phyloP scores from a whole-genome alignment of 2,329 filamentous ascomycete genomes.

The Ceratocystis variospora region DNA sequence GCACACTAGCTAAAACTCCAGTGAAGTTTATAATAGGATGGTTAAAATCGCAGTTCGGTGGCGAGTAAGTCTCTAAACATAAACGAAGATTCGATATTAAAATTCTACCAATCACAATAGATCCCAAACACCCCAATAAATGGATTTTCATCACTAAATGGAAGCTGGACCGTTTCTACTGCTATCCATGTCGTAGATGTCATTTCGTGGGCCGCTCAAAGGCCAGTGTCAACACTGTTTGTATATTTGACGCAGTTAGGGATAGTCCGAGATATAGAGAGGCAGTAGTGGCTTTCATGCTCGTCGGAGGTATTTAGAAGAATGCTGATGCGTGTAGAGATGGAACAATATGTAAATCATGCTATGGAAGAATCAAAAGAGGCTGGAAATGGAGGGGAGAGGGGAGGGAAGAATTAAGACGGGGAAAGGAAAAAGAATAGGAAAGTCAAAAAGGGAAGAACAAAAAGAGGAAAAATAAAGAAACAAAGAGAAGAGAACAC shows the following conservation, averaged over 20 bases:
- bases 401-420: background rate
- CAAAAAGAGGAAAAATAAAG: background rate
- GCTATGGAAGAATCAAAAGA: background rate
- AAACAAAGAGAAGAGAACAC: background rate
- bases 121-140: slow-evolving; percentile 45
- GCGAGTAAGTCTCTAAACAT: slow-evolving; percentile 44
- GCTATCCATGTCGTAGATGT: background rate
- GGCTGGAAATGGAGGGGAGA: background rate
- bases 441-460: background rate
- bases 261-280: background rate
- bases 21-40: slow-evolving; percentile 64
- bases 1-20: slow-evolving; percentile 53
- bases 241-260: background rate
- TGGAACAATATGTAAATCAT: background rate
- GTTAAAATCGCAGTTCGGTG: slow-evolving; percentile 58
- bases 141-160: slow-evolving; percentile 56
- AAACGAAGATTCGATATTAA: too few species aligned
- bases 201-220: background rate
- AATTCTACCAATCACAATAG: too few species aligned
- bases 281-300: background rate
- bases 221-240: background rate
- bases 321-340: background rate
- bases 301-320: background rate
- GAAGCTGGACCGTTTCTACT: slow-evolving; percentile 38
- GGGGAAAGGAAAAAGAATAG: background rate